Evolutionary conservation across 2,329 filamentous ascomycete species (phyloP), one percentile per base, ranked within the genome.

Genomic region (Volutella citrinella): DNA sequence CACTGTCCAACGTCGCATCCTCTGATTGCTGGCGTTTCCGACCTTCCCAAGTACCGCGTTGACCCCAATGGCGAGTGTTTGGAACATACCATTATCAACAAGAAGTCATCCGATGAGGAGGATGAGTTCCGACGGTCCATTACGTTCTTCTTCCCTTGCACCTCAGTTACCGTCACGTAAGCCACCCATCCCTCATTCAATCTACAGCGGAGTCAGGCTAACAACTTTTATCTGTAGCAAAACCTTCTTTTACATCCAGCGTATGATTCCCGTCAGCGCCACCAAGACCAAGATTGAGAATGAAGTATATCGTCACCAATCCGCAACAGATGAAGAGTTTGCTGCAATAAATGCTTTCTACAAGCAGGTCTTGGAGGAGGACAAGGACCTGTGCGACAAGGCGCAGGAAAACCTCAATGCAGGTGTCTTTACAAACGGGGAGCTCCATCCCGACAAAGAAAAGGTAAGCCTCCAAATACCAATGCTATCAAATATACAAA

Each of bases 231-330:
- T n/a, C n/a, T n/a, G n/a, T n/a, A 75, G 72, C 9, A 68, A 72
- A 12, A 65, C 80, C 57, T 82, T 80, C 57, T 72, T 82, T 57
- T 77, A 78, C 61, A 72, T 80, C 31, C 76, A 80, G 49, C 67
- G 76, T 35, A 80, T 80, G 57, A 65, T 81, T 13, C 78, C 78
- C 8, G 66, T 63, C 28, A 62, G 63, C 1, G 63, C 76, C 1
- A 66, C 59, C 17, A 68, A 60, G 23, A 73, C 70, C 3, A 63
- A 64, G 28, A 80, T 82, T 69, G 65, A 68, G 34, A 81, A 82
- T 54, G 74, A 82, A 51, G 69, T 82, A 21, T 82, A 70, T 63
- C 69, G 74, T 37, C 75, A 80, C 65, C 75, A 74, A 48, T 60
- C 72, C 46, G 70, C 76, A 6, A 66, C 65, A 5, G 71, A 79